phyloP scores from a whole-genome alignment of 208 protist species.

The Trypanosoma brucei region DNA sequence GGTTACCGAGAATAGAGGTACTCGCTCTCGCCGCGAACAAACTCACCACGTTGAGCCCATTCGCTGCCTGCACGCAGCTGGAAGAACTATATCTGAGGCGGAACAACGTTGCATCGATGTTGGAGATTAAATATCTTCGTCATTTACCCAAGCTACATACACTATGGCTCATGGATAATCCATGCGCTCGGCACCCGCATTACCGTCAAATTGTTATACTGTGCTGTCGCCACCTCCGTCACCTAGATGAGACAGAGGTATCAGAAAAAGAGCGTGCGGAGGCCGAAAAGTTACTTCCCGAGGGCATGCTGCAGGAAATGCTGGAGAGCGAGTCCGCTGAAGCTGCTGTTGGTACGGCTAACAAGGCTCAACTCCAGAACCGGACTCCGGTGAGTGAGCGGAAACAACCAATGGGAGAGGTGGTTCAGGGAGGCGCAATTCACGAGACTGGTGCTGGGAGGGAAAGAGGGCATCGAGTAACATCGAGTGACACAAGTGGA shows the following conservation, averaged over 20 bases:
- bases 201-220: constrained; percentile 87
- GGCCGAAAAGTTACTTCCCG: constrained; percentile 43
- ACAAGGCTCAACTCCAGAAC: background rate
- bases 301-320: constrained; percentile 58
- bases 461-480: background rate
- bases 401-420: background rate
- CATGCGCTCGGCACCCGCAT: constrained; percentile 70
- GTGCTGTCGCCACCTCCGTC: constrained; percentile 73
- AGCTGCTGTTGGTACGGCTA: background rate
- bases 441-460: background rate
- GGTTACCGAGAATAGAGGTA: constrained; percentile 79
- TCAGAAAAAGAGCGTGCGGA: constrained; percentile 57
- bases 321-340: constrained; percentile 19
- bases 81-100: constrained; percentile 92
- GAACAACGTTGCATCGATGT: constrained; percentile 76
- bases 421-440: background rate
- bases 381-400: constrained; percentile 24
- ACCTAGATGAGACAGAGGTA: constrained; percentile 86
- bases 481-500: background rate
- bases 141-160: constrained; percentile 67
- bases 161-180: constrained; percentile 92
- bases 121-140: constrained; percentile 71
- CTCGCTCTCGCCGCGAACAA: constrained; percentile 84
- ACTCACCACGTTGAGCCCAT: constrained; percentile 58
- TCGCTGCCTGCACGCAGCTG: constrained; percentile 63